Evolutionary conservation across 192 early-diverging fungal genomes (phyloP), one percentile per base, ranked within the genome.

Genomic region (Coemansia sp.): DNA sequence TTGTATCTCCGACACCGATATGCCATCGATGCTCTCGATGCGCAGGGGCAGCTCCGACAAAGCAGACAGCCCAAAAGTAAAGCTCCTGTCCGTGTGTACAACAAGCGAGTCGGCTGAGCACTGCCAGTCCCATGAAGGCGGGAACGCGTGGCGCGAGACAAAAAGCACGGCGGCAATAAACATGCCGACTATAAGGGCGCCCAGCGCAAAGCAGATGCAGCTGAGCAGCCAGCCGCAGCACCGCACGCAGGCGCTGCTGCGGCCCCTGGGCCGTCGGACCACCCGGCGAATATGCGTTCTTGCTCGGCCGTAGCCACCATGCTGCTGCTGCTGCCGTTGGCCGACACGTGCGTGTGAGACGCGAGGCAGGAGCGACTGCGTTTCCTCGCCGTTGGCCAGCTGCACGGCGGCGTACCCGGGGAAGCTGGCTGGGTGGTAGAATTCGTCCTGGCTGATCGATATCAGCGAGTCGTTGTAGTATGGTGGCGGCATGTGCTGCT

Each of bases 351-450:
- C 7, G 18, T 39, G 38, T 12, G 53, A 24, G 0, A 43, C 37
- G 34, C 56, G 56, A 1, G 56, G 53, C 12, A 69, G 62, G 51
- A 70, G 39, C 25, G 64, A 50, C 25, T 70, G 59, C 18, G 25
- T 27, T 19, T 69, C 72, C 18, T 50, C 59, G 2, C 65, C 66
- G 33, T 62, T 63, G 25, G 56, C 59, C 19, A 70, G 11, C 11
- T 66, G 73, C 22, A 77, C 57, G 13, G 58, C 61, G 11, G 64
- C 55, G 64, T 70, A 77, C 14, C 74, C 74, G 14, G 74, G 74
- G 22, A 78, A 78, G 23, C 74, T 78, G 10, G 68, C 74, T 9
- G 74, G 74, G 19, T 65, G 68, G 58, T 78, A 78, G 65, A 64
- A 71, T 51, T 64, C 55, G 53, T 54, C 53, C 37, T 11, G 37